A percentile compares a stretch with the other conserved stretches of the same genome.
Evolutionary conservation across 2,329 filamentous ascomycete genomes (phyloP).

Genomic region (Penicillium sp.): DNA sequence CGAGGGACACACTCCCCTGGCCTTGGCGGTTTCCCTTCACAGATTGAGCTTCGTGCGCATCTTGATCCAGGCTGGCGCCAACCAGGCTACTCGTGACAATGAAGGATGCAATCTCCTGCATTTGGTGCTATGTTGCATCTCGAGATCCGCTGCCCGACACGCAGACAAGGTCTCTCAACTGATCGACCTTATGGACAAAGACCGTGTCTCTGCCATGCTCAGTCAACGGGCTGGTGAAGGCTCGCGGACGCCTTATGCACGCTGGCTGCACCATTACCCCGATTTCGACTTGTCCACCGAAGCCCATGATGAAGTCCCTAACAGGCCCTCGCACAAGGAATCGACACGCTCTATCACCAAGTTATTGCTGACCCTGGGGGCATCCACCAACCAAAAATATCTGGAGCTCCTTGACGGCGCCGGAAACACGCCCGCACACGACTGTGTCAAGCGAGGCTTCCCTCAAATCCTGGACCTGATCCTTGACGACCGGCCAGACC

Average conservation of each 20-base stretch:
- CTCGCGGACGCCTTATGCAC: slow-evolving; percentile 57
- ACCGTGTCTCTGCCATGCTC: slow-evolving; percentile 48
- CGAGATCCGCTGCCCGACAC: slow-evolving; percentile 27
- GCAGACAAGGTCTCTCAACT: slow-evolving; percentile 59
- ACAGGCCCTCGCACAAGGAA: slow-evolving; percentile 20
- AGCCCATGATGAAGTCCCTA: slow-evolving; percentile 29
- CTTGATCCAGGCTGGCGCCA: slow-evolving; percentile 69
- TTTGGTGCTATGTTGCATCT: slow-evolving; percentile 46
- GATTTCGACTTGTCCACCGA: slow-evolving; percentile 1
- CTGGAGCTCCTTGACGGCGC: slow-evolving; percentile 50
- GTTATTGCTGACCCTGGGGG: slow-evolving; percentile 59
- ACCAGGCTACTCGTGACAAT: slow-evolving; percentile 67
- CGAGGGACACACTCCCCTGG: slow-evolving; percentile 63
- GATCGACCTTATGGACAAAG: slow-evolving; percentile 62
- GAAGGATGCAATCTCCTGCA: slow-evolving; percentile 72
- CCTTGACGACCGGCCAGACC: slow-evolving; percentile 59
- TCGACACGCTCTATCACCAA: slow-evolving; percentile 47
- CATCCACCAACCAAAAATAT: slow-evolving; percentile 52
- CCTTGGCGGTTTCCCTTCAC: slow-evolving; percentile 63
- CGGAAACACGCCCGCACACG: slow-evolving; percentile 51
- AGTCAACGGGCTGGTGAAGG: slow-evolving; percentile 35
- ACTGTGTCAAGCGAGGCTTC: slow-evolving; percentile 50
- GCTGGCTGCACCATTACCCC: slow-evolving; percentile 50
- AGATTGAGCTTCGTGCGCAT: slow-evolving; percentile 50
- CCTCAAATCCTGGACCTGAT: slow-evolving; percentile 58